Conservation (phyloP, 2,329 filamentous ascomycete species). For the Diplodia scrobiculata region DNA sequence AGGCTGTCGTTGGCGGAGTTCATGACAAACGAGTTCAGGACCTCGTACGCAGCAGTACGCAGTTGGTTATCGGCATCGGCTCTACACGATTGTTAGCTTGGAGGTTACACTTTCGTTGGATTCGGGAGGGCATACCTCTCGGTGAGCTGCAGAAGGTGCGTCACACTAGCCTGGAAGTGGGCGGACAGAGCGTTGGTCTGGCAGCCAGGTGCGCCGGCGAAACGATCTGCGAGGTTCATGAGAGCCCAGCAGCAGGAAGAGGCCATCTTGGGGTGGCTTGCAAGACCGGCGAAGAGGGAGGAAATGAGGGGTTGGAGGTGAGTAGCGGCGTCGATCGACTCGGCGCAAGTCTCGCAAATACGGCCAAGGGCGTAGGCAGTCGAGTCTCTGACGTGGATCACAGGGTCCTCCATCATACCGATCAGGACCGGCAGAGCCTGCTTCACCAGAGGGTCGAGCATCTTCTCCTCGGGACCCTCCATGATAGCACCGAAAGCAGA, state of each 20-base stretch:
- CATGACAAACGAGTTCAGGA: constrained; percentile 90
- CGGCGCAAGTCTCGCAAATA: constrained; percentile 90
- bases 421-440: constrained; percentile 91
- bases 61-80: constrained; percentile 82
- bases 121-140: constrained; percentile 58
- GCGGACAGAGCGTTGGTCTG: constrained; percentile 80
- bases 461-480: constrained; percentile 93
- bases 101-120: not conserved
- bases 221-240: constrained; percentile 97
- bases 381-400: constrained; percentile 90
- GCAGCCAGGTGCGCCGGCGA: constrained; percentile 81
- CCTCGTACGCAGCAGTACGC: constrained; percentile 94
- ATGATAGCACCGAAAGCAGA: constrained; percentile 98
- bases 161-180: constrained; percentile 91
- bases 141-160: constrained; percentile 81
- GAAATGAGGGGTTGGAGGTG: constrained; percentile 84
- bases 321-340: constrained; percentile 80
- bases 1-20: constrained; percentile 88
- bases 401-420: constrained; percentile 85
- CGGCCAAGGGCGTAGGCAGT: constrained; percentile 94
- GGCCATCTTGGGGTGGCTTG: constrained; percentile 93
- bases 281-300: constrained; percentile 84
- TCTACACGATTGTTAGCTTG: constrained; percentile 38
- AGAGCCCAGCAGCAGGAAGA: constrained; percentile 98
- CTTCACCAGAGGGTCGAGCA: constrained; percentile 91